Base-by-base conservation (phyloP, 2,329 filamentous ascomycete genomes). In the Cladosporium sp. region DNA sequence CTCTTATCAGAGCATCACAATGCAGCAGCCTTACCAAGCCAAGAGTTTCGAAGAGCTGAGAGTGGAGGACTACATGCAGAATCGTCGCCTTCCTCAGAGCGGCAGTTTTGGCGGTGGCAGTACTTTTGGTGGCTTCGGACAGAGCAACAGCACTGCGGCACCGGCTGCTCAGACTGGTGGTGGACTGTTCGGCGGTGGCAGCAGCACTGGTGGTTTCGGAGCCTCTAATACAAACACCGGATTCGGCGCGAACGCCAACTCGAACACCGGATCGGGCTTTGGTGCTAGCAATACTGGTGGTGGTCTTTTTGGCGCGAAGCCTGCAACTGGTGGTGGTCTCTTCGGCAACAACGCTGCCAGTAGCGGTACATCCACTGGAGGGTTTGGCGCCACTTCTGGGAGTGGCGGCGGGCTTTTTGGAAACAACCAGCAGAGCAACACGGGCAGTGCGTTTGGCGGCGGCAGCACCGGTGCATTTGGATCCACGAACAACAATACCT, bases 11-110 rank as follows among this genome's bases (percentile, higher is more conserved):
- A 92, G 84, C 61, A 82, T 95, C 53, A 74, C 85, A 18, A 90
- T 92, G 68, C 85, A 87, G 72, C 83, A 85, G 19, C 81, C 86
- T 1, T 95, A 92, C 74, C 85, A 84, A 69, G 95, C 93, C 68
- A 97, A 86, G 76, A 96, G 92, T 9, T 82, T 88, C n/a, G 93
- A 86, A 58, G 75, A 78, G 59, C 55, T 78, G 60, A 70, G 75
- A 57, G 53, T 95, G 56, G 89, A 83, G 43, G 93, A 98, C 70
- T 98, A 98, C 68, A 81, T 85, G 54, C 87, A 91, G 69, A 91
- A 91, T 46, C 84, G 91, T 54, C 85, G 86, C 50, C 89, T 82
- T 67, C 93, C 91, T 33, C 95, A 92, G 70, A 79, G 81, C 40
- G 89, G 86, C 56, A 87, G 86, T 7, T 96, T 96, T 69, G 92